Conservation (phyloP, 2,329 filamentous ascomycete genomes). For the Epichloe sibirici region DNA sequence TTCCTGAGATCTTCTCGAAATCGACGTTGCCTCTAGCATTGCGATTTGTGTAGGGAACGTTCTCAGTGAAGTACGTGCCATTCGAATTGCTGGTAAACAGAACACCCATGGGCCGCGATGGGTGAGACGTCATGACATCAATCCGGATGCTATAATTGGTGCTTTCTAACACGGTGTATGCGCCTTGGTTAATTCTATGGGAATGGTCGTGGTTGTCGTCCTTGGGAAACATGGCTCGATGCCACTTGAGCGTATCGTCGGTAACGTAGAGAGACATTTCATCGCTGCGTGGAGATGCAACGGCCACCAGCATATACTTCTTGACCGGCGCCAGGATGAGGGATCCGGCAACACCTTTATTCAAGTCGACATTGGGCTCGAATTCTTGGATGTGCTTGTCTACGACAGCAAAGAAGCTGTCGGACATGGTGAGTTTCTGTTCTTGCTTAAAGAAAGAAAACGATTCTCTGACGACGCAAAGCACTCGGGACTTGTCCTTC, state of each 20-base stretch:
- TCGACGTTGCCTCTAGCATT: constrained; percentile 67
- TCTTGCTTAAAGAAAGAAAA: constrained; percentile 61
- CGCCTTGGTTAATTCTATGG: constrained; percentile 57
- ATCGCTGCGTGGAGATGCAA: constrained; percentile 64
- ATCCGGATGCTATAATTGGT: constrained; percentile 98
- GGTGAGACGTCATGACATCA: constrained; percentile 66
- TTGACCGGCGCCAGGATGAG: constrained; percentile 75
- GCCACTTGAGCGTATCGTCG: constrained; percentile 74
- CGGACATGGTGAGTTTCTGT: constrained; percentile 68
- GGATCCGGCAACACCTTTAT: constrained; percentile 64
- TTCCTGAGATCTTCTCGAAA: constrained; percentile 85
- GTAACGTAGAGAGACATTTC: constrained; percentile 90
- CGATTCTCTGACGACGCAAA: constrained; percentile 69
- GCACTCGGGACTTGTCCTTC: constrained; percentile 55
- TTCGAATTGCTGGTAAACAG: constrained; percentile 96
- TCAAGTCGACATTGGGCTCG: constrained; percentile 66
- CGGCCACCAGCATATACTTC: constrained; percentile 74
- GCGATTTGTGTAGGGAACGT: constrained; percentile 85
- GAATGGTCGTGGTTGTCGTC: constrained; percentile 67
- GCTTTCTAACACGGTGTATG: constrained; percentile 88
- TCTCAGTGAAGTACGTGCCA: constrained; percentile 88
- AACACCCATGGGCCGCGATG: constrained; percentile 63
- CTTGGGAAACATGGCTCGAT: constrained; percentile 77
- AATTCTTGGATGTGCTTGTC: constrained; percentile 43
- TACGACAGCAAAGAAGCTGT: constrained; percentile 60